These are phyloP conservation scores for Linum trigynum DNA, from an alignment of 345 rosid genomes.

Conservation along the genomic window DNA sequence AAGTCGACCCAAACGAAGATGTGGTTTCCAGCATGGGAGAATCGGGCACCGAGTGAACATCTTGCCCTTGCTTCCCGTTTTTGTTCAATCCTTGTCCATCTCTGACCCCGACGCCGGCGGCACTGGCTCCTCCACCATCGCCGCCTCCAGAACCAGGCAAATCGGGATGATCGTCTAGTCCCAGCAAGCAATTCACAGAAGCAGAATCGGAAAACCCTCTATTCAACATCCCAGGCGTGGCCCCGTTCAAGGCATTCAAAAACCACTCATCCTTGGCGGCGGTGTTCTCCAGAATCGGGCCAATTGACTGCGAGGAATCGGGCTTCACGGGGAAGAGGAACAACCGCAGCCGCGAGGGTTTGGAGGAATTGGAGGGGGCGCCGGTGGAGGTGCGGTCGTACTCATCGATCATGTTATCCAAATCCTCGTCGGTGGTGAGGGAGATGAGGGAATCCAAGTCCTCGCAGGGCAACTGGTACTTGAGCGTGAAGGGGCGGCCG, in stretches of 20 bases:
- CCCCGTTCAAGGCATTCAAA: slow-evolving; percentile 62
- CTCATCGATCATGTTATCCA: slow-evolving; percentile 94
- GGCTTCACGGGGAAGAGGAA: slow-evolving; percentile 67
- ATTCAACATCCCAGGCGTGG: slow-evolving; percentile 32
- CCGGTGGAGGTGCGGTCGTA: slow-evolving; percentile 57
- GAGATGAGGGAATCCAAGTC: slow-evolving; percentile 92
- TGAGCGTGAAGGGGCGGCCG: slow-evolving; percentile 61
- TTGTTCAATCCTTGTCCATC: slow-evolving; percentile 34
- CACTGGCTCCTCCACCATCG: slow-evolving; percentile 23
- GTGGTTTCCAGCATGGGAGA: slow-evolving; percentile 86
- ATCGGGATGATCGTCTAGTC: slow-evolving; percentile 48
- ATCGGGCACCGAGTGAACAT: slow-evolving; percentile 83
- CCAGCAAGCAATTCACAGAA: slow-evolving; percentile 63
- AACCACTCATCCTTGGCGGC: slow-evolving; percentile 91
- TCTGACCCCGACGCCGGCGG: slow-evolving; percentile 14
- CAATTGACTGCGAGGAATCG: slow-evolving; percentile 69
- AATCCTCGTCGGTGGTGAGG: slow-evolving; percentile 85
- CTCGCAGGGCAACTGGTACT: slow-evolving; percentile 88
- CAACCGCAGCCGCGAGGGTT: slow-evolving; percentile 63
- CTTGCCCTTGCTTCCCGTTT: slow-evolving; percentile 42
- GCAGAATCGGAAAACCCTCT: slow-evolving; percentile 71
- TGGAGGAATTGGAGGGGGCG: slow-evolving; percentile 25
- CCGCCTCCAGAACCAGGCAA: slow-evolving; percentile 13
- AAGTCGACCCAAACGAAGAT: slow-evolving; percentile 90
- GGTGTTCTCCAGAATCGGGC: slow-evolving; percentile 53